These are phyloP conservation scores for Pythium angustatum DNA, from an alignment of 352 stramenopile species.

Conservation along the genomic window DNA sequence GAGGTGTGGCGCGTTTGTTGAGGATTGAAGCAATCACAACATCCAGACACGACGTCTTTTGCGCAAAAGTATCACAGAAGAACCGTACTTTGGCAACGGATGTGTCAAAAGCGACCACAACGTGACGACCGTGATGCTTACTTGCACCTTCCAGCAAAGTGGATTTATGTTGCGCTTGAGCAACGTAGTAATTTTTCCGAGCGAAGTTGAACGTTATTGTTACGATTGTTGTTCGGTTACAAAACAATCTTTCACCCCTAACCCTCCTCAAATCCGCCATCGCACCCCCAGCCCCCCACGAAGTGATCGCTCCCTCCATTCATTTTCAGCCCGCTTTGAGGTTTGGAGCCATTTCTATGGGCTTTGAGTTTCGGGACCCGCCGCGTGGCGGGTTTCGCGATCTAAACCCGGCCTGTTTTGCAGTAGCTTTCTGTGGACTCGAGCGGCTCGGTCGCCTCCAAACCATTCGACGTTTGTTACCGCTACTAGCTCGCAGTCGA, in stretches of 20 bases:
- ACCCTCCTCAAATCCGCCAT: constrained; percentile 17
- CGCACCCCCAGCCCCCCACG: not conserved
- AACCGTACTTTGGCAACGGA: not conserved
- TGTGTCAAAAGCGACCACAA: constrained; percentile 8
- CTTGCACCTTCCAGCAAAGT: not conserved
- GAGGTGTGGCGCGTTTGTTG: not conserved
- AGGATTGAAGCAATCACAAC: constrained; percentile 5
- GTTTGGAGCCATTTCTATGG: constrained; percentile 26
- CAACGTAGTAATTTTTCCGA: constrained; percentile 16
- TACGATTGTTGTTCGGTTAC: constrained; percentile 11
- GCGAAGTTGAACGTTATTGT: constrained; percentile 1
- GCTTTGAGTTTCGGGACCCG: constrained; percentile 5
- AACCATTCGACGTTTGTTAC: constrained; percentile 41
- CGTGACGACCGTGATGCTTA: constrained; percentile 7
- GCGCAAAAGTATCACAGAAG: no score
- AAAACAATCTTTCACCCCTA: constrained; percentile 28
- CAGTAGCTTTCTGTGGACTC: constrained; percentile 35
- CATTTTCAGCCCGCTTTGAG: constrained; percentile 20
- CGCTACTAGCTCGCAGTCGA: constrained; percentile 31
- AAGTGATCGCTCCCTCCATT: constrained; percentile 25
- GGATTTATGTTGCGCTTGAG: constrained; percentile 13
- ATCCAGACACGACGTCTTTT: no score
- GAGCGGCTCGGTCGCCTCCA: constrained; percentile 16
- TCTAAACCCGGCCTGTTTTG: constrained; percentile 28
- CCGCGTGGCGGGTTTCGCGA: constrained; percentile 12